These are phyloP conservation scores for Fonsecaea monophora DNA, from an alignment of 2,329 filamentous ascomycete species.

Conservation along the genomic window DNA sequence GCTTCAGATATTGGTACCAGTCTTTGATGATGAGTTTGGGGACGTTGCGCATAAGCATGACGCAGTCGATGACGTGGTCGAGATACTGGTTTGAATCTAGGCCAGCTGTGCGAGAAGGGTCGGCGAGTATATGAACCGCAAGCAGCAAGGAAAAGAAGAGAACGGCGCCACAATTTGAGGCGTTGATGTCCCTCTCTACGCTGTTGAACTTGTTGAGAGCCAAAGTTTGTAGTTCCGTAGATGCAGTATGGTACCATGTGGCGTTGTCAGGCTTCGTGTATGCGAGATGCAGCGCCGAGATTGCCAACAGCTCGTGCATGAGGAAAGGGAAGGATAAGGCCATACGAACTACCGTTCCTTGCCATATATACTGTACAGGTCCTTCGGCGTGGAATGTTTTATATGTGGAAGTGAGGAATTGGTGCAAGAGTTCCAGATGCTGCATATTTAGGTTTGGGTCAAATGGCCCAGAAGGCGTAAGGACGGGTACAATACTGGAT, in stretches of 20 bases:
- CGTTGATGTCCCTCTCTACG: slow-evolving; percentile 19
- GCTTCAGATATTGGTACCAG: slow-evolving; percentile 20
- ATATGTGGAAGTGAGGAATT: slow-evolving; percentile 36
- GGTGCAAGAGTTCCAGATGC: slow-evolving; percentile 43
- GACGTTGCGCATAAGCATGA: slow-evolving; percentile 29
- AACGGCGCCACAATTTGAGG: slow-evolving; percentile 27
- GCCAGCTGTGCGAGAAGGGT: slow-evolving; percentile 18
- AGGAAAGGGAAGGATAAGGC: slow-evolving; percentile 33
- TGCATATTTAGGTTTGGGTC: slow-evolving; percentile 41
- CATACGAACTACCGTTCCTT: slow-evolving; percentile 10
- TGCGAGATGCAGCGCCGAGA: slow-evolving; percentile 40
- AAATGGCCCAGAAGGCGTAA: slow-evolving; percentile 8
- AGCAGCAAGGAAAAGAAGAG: slow-evolving; percentile 29
- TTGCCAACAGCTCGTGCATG: slow-evolving; percentile 39
- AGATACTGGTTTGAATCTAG: slow-evolving; percentile 25
- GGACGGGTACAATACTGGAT: background rate
- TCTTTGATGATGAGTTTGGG: slow-evolving; percentile 22
- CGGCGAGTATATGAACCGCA: slow-evolving; percentile 26
- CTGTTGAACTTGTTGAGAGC: slow-evolving; percentile 28
- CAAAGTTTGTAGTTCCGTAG: slow-evolving; percentile 29
- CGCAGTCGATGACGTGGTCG: slow-evolving; percentile 25
- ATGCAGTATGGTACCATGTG: slow-evolving; percentile 19
- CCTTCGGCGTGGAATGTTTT: slow-evolving; percentile 41
- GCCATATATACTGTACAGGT: slow-evolving; percentile 4
- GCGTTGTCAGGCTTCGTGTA: slow-evolving; percentile 23